Evolutionary conservation across 257 asterid genomes (phyloP).

Genomic region (Solanum sparsipilum): DNA sequence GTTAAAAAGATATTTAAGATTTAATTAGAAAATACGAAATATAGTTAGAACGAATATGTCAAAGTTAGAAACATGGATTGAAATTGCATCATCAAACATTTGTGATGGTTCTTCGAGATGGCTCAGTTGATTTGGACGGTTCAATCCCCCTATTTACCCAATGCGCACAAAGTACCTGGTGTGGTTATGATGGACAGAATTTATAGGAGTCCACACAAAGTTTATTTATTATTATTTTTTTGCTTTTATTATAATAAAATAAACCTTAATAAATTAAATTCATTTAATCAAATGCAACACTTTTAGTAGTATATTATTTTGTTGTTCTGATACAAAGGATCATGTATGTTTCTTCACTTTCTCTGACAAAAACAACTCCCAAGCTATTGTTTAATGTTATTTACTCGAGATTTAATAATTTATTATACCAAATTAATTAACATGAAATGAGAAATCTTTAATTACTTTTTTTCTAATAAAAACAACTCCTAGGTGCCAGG

Average conservation of each 20-base stretch:
- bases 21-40: too few species aligned
- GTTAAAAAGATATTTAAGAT: too few species aligned
- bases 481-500: neutral
- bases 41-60: neutral
- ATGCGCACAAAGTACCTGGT: too few species aligned
- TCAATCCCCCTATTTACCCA: too few species aligned
- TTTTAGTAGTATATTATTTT: neutral
- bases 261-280: neutral
- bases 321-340: neutral
- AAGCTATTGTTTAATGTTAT: neutral
- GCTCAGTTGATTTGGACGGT: too few species aligned
- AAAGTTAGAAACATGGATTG: neutral
- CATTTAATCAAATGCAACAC: neutral
- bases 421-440: neutral
- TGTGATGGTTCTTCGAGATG: too few species aligned
- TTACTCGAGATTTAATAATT: neutral
- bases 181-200: neutral
- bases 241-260: neutral
- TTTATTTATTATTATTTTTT: neutral
- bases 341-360: neutral
- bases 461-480: neutral
- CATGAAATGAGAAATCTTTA: neutral
- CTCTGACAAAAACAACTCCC: neutral
- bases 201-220: neutral
- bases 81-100: too few species aligned